Evolutionary conservation across 1,284 basidiomycete species (phyloP).

Genomic region (Cutaneotrichosporon cyanovorans): DNA sequence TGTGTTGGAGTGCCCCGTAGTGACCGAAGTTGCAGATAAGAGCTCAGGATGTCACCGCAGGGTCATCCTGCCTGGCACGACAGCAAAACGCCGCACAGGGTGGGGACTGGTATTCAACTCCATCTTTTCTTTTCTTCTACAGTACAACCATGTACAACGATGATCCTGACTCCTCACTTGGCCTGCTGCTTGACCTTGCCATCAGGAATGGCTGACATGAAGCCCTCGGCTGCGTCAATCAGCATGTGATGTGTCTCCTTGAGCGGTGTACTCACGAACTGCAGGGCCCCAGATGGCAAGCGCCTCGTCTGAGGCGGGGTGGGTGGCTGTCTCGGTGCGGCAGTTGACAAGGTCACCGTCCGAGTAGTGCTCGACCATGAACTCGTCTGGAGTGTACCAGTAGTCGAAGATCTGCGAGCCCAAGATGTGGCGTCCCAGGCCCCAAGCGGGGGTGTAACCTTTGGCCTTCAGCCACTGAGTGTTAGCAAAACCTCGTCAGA

Average conservation of each 20-base stretch:
- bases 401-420: conserved; percentile 28
- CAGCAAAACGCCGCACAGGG: too few species aligned
- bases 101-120: too few species aligned
- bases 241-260: too few species aligned
- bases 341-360: conserved; percentile 24
- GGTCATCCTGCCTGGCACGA: too few species aligned
- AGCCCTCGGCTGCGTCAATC: conserved; percentile 4
- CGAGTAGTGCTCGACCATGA: conserved; percentile 24
- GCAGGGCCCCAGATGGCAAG: conserved; percentile 14
- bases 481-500: too few species aligned
- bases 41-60: too few species aligned
- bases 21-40: too few species aligned
- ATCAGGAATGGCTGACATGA: conserved; percentile 6
- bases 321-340: conserved; percentile 5
- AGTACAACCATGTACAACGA: too few species aligned
- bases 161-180: neutral
- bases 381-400: conserved; percentile 21
- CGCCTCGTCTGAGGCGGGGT: conserved; percentile 4
- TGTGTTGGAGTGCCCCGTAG: too few species aligned
- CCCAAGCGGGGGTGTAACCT: conserved; percentile 22
- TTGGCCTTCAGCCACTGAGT: conserved; percentile 13
- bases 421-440: conserved; percentile 23
- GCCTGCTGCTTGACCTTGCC: neutral
- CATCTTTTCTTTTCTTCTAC: too few species aligned
- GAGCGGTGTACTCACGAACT: conserved; percentile 7